Base-by-base conservation (phyloP, 2,329 filamentous ascomycete genomes). In the Clarireedia hainanense region DNA sequence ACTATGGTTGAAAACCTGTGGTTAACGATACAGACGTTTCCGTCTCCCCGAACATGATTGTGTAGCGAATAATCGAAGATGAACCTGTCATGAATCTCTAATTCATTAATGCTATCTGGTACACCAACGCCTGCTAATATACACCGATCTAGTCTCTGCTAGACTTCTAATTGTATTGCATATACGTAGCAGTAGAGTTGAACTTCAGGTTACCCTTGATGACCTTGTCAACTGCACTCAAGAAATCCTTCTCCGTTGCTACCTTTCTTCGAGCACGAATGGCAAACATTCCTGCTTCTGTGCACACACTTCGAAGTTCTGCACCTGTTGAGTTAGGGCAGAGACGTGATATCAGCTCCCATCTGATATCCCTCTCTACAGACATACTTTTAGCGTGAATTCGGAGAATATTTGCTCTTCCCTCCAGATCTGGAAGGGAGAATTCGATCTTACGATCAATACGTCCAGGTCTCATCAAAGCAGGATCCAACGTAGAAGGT, bases 361-460 rank as follows among this genome's bases (percentile, higher is more conserved):
- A 99, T 74, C 94, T 85, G 68, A 99, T 99, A 70, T 99, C 94
- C 52, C 94, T 85, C 81, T 99, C 94, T 39, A 99, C 94, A 17
- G 91, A 96, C 94, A 99, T 99, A 71, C 89, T 95, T 86, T 97
- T 99, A 67, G 94, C 94, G 76, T 97, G 94, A 67, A 99, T 99
- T 50, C 94, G 88, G 46, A 99, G 82, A 69, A 99, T 97, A 75
- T 96, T 97, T 69, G 94, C 94, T 63, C 94, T 87, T 51, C 94
- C 94, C 73, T 99, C 94, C 65, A 97, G 89, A 72, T 99, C 94
- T 24, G 94, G 94, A 24, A 99, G 81, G 0, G 91, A 92, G 77
- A 99, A 99, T 74, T 99, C 94, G 67, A 99, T 99, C 81, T 99
- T 99, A 68, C 94, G 84, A 73, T 97, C 92, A 68, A 97, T 97